Base-by-base conservation (phyloP, 257 asterid genomes). In the Hygrophila difformis region DNA sequence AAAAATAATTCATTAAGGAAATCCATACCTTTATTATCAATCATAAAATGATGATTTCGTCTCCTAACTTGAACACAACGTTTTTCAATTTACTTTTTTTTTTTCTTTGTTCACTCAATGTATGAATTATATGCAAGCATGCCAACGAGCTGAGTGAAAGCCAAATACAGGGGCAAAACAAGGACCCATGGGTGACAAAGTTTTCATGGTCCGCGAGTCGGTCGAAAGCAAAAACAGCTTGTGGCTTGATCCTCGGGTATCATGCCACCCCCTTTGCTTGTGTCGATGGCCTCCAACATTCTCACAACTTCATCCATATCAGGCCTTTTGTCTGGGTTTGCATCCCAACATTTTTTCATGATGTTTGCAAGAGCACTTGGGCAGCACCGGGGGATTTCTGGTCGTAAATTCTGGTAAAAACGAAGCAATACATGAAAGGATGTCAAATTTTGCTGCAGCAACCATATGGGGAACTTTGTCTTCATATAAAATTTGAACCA, bases 251-350 rank as follows among this genome's bases (percentile, higher is more conserved):
- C 94, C 49, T 79, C 89, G 1, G 96, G 87, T 50, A 87, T 70
- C 96, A 87, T 87, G 3, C 96, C 93, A 18, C 94, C 94, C 18
- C 96, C 93, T 42, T 65, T 82, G 74, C 76, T 79, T 0, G 93
- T 87, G 56, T 87, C 94, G 28, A 87, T 59, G 0, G 79, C 77
- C 61, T 87, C 94, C 37, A 87, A 53, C 62, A 77, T 7, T 66
- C 69, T 71, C 54, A 79, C 94, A 0, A 83, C 94, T 57, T 73
- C 94, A 31, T 79, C 94, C 96, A 87, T 82, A 2, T 79, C 87
- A 0, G 96, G 96, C 14, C 96, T 69, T 45, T 60, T 87, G 7
- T 75, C 79, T 0, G 93, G 87, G 47, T 79, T 82, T 1, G 67
- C 72, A 1, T 82, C 93, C 94, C 96, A 82, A 14, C 93, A 87